These are phyloP conservation scores for Penicillium daleae DNA, from an alignment of 495 filamentous ascomycete species.

Conservation along the genomic window DNA sequence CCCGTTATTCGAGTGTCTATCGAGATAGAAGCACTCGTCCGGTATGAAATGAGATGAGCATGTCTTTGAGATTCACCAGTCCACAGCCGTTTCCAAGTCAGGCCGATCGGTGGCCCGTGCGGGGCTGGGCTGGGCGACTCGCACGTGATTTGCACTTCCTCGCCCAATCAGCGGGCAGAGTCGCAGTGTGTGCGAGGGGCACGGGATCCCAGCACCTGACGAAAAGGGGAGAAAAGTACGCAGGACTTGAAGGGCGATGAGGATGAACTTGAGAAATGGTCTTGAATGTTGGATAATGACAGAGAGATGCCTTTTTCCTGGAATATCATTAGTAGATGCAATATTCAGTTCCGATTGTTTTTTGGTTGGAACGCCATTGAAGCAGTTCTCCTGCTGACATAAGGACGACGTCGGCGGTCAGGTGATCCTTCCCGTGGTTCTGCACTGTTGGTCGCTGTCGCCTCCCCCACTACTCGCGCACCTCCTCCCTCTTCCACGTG, in stretches of 20 bases:
- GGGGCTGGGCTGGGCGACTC: neutral
- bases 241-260: neutral
- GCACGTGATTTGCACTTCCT: conserved; percentile 20
- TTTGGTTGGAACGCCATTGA: neutral
- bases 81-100: neutral
- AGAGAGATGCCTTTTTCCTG: too few relatives aligned
- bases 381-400: conserved; percentile 6
- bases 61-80: conserved; percentile 1
- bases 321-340: neutral
- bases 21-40: neutral
- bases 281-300: neutral
- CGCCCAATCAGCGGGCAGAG: conserved; percentile 37
- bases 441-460: conserved; percentile 33
- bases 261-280: neutral
- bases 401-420: conserved; percentile 26
- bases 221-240: conserved; percentile 5
- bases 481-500: conserved; percentile 48
- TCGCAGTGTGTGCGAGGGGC: conserved; percentile 36
- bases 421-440: conserved; percentile 31
- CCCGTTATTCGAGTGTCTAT: neutral
- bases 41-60: too few relatives aligned
- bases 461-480: conserved; percentile 23
- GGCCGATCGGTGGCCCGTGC: conserved; percentile 23
- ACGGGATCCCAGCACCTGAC: conserved; percentile 52
- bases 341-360: neutral